These are phyloP conservation scores for Pleoardoris graminearum DNA, from an alignment of 2,329 filamentous ascomycete species.

Conservation along the genomic window DNA sequence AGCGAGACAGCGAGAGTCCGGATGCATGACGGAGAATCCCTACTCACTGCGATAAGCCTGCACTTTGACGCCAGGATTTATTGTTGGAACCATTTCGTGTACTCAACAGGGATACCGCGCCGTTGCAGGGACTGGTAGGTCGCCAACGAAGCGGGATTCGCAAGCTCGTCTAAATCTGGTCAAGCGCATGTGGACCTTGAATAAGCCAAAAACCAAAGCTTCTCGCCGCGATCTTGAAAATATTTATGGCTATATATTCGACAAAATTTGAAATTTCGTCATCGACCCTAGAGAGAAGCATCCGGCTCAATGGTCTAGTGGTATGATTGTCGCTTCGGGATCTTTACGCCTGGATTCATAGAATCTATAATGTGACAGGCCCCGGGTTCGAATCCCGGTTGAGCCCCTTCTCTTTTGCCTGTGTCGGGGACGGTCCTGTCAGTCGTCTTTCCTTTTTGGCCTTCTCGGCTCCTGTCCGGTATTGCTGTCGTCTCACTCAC, in stretches of 20 bases:
- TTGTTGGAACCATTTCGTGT: not conserved
- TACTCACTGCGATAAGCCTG: slow-evolving; percentile 1
- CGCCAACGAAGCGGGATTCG: not conserved
- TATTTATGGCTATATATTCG: no score
- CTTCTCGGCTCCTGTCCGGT: not conserved
- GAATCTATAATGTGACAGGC: slow-evolving; percentile 27
- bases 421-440: no score
- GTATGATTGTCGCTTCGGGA: slow-evolving; percentile 39
- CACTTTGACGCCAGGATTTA: not conserved
- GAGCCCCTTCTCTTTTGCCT: slow-evolving; percentile 11
- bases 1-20: no score
- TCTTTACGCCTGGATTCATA: slow-evolving; percentile 14
- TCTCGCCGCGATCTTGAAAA: no score
- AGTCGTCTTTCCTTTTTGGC: not conserved
- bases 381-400: slow-evolving; percentile 31
- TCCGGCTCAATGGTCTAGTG: slow-evolving; percentile 33
- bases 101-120: not conserved
- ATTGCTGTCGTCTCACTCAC: not conserved
- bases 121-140: not conserved
- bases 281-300: not conserved
- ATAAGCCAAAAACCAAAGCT: no score
- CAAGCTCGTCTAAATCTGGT: not conserved
- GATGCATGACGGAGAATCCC: slow-evolving; percentile 4
- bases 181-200: not conserved
- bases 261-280: not conserved